Evolutionary conservation across 805 yeast genomes (phyloP).

Genomic region (Candida andamanensis): DNA sequence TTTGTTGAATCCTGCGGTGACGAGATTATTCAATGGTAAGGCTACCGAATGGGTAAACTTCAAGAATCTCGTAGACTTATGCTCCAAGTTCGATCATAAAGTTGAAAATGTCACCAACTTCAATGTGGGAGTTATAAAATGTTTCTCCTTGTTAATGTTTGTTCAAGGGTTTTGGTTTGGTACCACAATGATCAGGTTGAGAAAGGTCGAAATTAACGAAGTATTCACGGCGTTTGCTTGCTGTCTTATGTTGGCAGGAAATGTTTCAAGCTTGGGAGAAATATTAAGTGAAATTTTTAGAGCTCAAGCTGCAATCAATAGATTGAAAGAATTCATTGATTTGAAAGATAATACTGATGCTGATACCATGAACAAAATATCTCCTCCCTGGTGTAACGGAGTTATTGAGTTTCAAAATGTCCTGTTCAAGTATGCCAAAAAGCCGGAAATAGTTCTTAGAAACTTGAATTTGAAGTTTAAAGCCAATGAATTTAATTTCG

Average conservation of each 20-base stretch:
- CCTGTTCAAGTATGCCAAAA: conserved; percentile 57
- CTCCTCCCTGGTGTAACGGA: conserved; percentile 32
- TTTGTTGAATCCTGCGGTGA: conserved; percentile 51
- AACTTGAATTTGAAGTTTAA: conserved; percentile 34
- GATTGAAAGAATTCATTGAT: conserved; percentile 23
- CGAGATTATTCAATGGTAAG: conserved; percentile 59
- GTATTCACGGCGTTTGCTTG: conserved; percentile 82
- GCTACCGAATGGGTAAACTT: conserved; percentile 45
- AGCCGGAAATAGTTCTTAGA: conserved; percentile 46
- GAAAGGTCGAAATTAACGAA: conserved; percentile 50
- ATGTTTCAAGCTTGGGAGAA: conserved; percentile 50
- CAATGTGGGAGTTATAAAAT: conserved; percentile 54
- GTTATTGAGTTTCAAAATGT: conserved; percentile 52
- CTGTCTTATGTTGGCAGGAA: conserved; percentile 66
- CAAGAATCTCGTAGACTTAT: conserved; percentile 25
- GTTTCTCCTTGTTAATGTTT: conserved; percentile 66
- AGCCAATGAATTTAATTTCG: conserved; percentile 47
- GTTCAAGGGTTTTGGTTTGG: conserved; percentile 95
- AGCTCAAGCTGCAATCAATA: conserved; percentile 63
- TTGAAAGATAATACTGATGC: conserved; percentile 2
- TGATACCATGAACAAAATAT: conserved; percentile 1
- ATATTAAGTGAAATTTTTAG: conserved; percentile 61
- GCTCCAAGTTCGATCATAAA: conserved; percentile 36
- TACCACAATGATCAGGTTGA: conserved; percentile 51
- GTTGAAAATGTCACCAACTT: conserved; percentile 45